Conservation (phyloP, 345 rosid genomes). For the Raphanus raphanistrum region DNA sequence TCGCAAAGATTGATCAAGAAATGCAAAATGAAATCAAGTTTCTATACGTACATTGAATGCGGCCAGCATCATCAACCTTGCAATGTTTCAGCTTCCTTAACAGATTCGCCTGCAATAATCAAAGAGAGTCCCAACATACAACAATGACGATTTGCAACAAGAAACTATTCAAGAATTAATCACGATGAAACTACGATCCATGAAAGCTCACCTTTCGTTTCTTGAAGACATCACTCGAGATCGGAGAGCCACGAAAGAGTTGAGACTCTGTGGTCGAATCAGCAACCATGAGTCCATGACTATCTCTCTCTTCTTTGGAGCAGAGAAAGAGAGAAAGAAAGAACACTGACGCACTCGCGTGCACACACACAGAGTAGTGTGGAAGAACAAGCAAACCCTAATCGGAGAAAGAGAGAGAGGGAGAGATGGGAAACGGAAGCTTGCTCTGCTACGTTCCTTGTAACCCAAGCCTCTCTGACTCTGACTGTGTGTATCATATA, state of each 20-base stretch:
- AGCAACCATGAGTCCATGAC: slow-evolving; percentile 48
- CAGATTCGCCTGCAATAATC: slow-evolving; percentile 38
- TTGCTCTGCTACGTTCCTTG: slow-evolving; percentile 54
- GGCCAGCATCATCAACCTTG: slow-evolving; percentile 44
- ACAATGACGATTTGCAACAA: not conserved
- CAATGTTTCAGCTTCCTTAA: slow-evolving; percentile 43
- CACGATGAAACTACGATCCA: not conserved
- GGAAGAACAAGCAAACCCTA: slow-evolving; percentile 51
- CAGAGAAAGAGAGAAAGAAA: not conserved
- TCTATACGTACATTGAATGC: slow-evolving; percentile 30
- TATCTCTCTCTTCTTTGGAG: not conserved
- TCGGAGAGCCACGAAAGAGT: slow-evolving; percentile 21
- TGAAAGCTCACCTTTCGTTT: slow-evolving; percentile 36
- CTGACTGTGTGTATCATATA: not conserved
- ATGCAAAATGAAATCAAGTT: not conserved
- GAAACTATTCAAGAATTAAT: not conserved
- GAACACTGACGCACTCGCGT: not conserved
- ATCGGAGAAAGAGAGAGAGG: slow-evolving; percentile 23
- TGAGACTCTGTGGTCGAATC: slow-evolving; percentile 37
- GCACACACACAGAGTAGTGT: not conserved
- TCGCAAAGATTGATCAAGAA: not conserved
- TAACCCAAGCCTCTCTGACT: slow-evolving; percentile 12
- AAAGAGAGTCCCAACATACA: not conserved
- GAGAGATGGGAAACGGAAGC: slow-evolving; percentile 59
- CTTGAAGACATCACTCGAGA: slow-evolving; percentile 34